phyloP scores from a whole-genome alignment of 495 filamentous ascomycete species.

The Xylaria bambusicola region DNA sequence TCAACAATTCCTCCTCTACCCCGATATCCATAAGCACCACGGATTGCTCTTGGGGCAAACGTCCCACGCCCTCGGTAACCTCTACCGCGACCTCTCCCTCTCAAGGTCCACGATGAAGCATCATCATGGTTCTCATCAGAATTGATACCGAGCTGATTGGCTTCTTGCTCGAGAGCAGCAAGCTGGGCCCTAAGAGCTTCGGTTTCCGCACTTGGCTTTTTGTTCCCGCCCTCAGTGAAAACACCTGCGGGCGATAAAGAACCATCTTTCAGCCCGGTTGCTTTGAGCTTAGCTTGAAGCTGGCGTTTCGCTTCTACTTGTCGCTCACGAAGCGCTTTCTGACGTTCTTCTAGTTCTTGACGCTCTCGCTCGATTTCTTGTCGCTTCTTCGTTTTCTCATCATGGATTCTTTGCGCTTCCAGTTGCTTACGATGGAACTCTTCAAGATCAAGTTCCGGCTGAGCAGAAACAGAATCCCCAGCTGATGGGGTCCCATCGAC shows the following conservation, averaged over 20 bases:
- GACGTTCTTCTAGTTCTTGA: constrained; percentile 72
- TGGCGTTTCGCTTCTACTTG: constrained; percentile 75
- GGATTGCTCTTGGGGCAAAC: constrained; percentile 46
- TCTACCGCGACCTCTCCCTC: constrained; percentile 33
- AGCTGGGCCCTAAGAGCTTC: constrained; percentile 74
- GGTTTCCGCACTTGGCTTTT: constrained; percentile 40
- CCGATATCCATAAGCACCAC: constrained; percentile 57
- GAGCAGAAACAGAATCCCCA: constrained; percentile 37
- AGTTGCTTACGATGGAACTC: constrained; percentile 75
- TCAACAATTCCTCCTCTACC: constrained; percentile 57
- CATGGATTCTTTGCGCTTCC: constrained; percentile 76
- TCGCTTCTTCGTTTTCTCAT: constrained; percentile 74
- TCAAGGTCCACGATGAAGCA: constrained; percentile 38
- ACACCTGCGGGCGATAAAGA: constrained; percentile 15
- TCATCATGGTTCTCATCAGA: constrained; percentile 47
- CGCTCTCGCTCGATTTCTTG: constrained; percentile 72
- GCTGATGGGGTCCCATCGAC: constrained; percentile 12
- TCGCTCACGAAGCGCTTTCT: constrained; percentile 71
- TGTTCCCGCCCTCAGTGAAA: constrained; percentile 16
- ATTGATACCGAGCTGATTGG: constrained; percentile 76
- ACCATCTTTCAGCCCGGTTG: constrained; percentile 49
- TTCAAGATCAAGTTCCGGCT: constrained; percentile 69
- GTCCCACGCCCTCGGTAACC: constrained; percentile 46
- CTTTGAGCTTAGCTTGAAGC: constrained; percentile 53
- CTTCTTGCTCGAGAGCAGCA: constrained; percentile 82